Evolutionary conservation across 805 yeast species (phyloP).

Genomic region (Alloascoidea hylecoeti): DNA sequence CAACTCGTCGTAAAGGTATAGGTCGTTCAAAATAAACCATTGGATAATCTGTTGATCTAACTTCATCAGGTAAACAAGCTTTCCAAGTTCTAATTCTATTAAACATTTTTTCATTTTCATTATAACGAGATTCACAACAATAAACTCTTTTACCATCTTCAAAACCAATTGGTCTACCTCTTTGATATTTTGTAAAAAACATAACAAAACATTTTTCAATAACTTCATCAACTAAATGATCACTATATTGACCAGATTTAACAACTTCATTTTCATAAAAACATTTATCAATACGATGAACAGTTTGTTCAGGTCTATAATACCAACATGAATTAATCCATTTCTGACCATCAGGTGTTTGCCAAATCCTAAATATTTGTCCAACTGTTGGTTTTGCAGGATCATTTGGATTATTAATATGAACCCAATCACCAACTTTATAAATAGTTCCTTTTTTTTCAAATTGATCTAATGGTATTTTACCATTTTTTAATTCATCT

Average conservation of each 20-base stretch:
- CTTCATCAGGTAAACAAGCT: constrained; percentile 95
- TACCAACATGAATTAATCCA: constrained; percentile 97
- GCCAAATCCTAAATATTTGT: constrained; percentile 90
- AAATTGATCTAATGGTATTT: constrained; percentile 70
- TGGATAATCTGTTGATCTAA: constrained; percentile 47
- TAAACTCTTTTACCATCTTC: constrained; percentile 64
- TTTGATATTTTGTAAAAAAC: constrained; percentile 85
- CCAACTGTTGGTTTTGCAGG: constrained; percentile 83
- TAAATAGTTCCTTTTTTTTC: constrained; percentile 59
- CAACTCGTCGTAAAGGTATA: constrained; percentile 57
- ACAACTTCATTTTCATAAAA: constrained; percentile 92
- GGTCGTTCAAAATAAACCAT: constrained; percentile 58
- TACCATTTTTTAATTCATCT: constrained; percentile 45
- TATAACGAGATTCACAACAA: constrained; percentile 90
- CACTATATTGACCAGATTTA: constrained; percentile 93
- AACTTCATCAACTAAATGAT: constrained; percentile 79
- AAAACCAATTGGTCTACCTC: constrained; percentile 78
- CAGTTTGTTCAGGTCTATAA: constrained; percentile 94
- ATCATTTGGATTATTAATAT: constrained; percentile 78
- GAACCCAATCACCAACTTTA: constrained; percentile 91
- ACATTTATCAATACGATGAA: constrained; percentile 78
- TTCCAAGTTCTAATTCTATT: constrained; percentile 97
- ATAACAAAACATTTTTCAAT: constrained; percentile 91
- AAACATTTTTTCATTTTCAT: constrained; percentile 79
- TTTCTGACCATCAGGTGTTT: constrained; percentile 57